Base-by-base conservation (phyloP, 352 stramenopile species). In the Pythium phragmitis region DNA sequence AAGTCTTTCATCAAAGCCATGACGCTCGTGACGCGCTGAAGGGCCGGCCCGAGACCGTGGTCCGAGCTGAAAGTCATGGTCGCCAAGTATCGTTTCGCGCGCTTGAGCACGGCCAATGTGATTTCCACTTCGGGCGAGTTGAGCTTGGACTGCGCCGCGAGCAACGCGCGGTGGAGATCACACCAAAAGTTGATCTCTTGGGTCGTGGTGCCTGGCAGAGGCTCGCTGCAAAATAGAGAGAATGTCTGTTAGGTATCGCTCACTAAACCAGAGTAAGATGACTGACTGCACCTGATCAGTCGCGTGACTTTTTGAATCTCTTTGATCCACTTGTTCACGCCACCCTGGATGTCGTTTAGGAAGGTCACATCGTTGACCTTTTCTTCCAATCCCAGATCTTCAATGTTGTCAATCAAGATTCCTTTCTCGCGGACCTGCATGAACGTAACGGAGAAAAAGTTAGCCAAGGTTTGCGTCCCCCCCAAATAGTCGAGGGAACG, bases 161-260 rank as follows among this genome's bases (percentile, higher is more conserved):
- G 66, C 37, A 98, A 68, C 1, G 93, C 90, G 36, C 91, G 82
- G 52, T 96, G 87, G 42, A 98, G 74, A 67, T 96, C 90, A 50
- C 79, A 91, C 95, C 95, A 98, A 69, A 98, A 98, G 68, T 98
- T 96, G 47, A 98, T 95, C 67, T 98, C 95, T 64, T 98, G 92
- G 59, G 96, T 92, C 13, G 89, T 79, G 13, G 85, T 95, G 17
- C 89, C 89, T 16, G 85, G 76, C n/a, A 96, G 64, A n/a, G 88
- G 87, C 51, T 96, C 88, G 48, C 77, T 87, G 49, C 16, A 41
- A 14, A 39, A 64, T 26, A 51, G 57, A 12, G 12, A 16, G 17
- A 12, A 39, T 17, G 1, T 6, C 11, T 11, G 30, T 58, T 19
- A 60, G 4, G 41, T 17, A 34, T 1, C 1, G 26, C 16, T 11